These are phyloP conservation scores for Sicyos edulis DNA, from an alignment of 306 rosid genomes.

Conservation along the genomic window DNA sequence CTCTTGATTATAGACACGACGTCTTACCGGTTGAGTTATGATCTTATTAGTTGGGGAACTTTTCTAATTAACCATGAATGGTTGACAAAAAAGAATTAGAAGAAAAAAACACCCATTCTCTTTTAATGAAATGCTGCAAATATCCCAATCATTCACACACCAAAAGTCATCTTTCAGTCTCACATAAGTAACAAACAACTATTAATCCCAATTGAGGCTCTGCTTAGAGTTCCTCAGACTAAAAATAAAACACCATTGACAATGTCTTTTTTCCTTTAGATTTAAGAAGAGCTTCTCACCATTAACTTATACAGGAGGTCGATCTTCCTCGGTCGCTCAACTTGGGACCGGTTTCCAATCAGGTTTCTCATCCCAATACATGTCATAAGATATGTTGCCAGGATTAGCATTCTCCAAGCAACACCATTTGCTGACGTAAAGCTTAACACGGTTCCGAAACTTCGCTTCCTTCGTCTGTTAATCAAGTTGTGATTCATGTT, in stretches of 20 bases:
- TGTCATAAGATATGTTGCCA: slow-evolving; percentile 88
- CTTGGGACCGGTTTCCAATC: slow-evolving; percentile 86
- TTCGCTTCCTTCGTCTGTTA: slow-evolving; percentile 55
- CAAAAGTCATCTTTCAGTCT: too few relatives aligned
- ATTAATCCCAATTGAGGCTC: too few relatives aligned
- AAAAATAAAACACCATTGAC: neutral
- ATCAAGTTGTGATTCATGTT: neutral
- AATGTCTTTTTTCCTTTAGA: neutral
- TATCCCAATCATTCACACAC: too few relatives aligned
- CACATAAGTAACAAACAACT: too few relatives aligned
- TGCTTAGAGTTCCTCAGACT: neutral
- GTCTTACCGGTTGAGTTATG: too few relatives aligned
- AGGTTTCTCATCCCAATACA: slow-evolving; percentile 98
- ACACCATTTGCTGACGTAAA: slow-evolving; percentile 84
- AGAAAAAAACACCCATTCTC: too few relatives aligned
- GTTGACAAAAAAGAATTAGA: too few relatives aligned
- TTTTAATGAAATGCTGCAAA: too few relatives aligned
- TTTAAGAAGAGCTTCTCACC: too few relatives aligned
- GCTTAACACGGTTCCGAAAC: slow-evolving; percentile 70
- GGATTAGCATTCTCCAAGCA: slow-evolving; percentile 68
- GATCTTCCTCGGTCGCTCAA: slow-evolving; percentile 69
- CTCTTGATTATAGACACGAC: too few relatives aligned
- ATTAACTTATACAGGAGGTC: slow-evolving; percentile 42
- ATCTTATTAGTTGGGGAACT: too few relatives aligned
- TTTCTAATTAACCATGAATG: too few relatives aligned